phyloP scores from a whole-genome alignment of 352 stramenopile genomes.

The Globisporangium radiosum region DNA sequence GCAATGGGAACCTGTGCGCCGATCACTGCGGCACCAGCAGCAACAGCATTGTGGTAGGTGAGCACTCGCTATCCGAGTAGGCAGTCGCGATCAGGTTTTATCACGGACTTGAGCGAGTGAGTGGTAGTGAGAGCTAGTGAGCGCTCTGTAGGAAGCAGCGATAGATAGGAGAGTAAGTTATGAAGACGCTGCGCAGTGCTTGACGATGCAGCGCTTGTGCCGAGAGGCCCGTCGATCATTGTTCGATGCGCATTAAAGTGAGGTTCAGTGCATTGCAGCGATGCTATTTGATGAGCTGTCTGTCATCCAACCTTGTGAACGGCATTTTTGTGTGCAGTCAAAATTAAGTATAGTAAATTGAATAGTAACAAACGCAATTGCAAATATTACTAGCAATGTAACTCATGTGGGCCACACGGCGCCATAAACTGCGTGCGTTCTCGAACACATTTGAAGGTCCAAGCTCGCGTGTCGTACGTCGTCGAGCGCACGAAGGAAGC shows the following conservation, averaged over 20 bases:
- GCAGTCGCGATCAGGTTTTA: no score
- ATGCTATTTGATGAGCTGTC: no score
- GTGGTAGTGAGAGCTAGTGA: background rate
- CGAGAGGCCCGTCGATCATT: no score
- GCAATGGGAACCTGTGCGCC: constrained; percentile 50
- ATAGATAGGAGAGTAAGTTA: background rate
- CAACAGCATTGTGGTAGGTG: background rate
- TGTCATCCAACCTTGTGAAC: no score
- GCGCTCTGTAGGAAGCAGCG: background rate
- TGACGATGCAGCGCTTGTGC: no score
- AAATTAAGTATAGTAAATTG: no score
- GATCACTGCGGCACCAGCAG: constrained; percentile 15
- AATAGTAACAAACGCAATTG: no score
- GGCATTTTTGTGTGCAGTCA: no score
- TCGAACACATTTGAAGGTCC: background rate
- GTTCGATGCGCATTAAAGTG: no score
- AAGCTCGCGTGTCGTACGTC: background rate
- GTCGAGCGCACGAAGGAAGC: background rate
- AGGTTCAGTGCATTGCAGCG: no score
- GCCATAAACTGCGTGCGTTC: background rate
- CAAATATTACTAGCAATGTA: no score
- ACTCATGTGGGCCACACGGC: no score
- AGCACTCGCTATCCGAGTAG: background rate
- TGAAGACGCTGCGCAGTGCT: background rate
- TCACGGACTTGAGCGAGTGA: background rate